Evolutionary conservation across 257 asterid species (phyloP).

Genomic region (Lavandula angustifolia): DNA sequence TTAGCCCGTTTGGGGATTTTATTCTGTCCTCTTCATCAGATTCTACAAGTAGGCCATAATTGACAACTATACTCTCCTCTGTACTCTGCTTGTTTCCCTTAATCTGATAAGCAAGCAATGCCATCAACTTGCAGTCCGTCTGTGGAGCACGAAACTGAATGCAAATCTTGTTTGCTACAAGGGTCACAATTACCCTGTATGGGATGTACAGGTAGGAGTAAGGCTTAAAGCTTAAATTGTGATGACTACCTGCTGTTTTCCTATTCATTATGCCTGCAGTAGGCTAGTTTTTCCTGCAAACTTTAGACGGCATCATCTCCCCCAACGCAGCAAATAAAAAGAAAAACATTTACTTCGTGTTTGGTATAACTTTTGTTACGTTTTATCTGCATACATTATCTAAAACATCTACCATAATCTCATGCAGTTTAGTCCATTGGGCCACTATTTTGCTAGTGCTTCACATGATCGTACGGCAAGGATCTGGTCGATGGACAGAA

Average conservation of each 20-base stretch:
- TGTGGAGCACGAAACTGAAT: constrained; percentile 90
- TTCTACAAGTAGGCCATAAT: constrained; percentile 68
- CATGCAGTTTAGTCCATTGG: constrained; percentile 93
- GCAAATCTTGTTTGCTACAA: constrained; percentile 99
- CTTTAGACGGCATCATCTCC: neutral
- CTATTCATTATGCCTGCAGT: neutral
- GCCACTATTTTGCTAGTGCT: constrained; percentile 98
- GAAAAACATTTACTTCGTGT: constrained; percentile 5
- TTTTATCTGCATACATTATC: neutral
- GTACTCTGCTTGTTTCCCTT: constrained; percentile 6
- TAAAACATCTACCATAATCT: constrained; percentile 18
- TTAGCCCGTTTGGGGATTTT: constrained; percentile 91
- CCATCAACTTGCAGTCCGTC: constrained; percentile 62
- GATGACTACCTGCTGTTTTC: constrained; percentile 12
- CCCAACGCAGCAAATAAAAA: neutral
- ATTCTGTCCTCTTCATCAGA: constrained; percentile 94
- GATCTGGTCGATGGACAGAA: constrained; percentile 94
- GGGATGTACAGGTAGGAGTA: constrained; percentile 89
- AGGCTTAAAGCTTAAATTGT: constrained; percentile 21
- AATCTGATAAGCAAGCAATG: constrained; percentile 13
- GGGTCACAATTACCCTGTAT: constrained; percentile 96
- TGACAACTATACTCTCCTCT: constrained; percentile 14
- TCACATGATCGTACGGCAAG: constrained; percentile 98
- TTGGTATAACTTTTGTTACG: neutral
- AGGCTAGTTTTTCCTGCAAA: neutral